phyloP scores from a whole-genome alignment of 495 filamentous ascomycete genomes.

The Friedmanniomyces simplex region DNA sequence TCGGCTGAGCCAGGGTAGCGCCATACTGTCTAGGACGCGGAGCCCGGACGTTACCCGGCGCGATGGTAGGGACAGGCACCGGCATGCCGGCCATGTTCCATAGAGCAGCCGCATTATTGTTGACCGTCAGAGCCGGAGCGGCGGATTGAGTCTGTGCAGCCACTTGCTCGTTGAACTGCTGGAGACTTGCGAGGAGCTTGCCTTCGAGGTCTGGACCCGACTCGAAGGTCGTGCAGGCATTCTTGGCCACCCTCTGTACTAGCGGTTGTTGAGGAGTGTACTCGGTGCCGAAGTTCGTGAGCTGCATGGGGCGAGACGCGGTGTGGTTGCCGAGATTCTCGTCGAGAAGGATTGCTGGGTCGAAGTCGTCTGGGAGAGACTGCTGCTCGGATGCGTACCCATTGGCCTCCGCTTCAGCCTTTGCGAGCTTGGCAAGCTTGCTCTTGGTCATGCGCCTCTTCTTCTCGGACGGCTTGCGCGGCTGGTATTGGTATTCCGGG shows the following conservation, averaged over 20 bases:
- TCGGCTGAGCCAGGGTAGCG: neutral
- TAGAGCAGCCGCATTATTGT: neutral
- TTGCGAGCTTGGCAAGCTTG: constrained; percentile 19
- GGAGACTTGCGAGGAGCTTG: neutral
- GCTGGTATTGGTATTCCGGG: constrained; percentile 41
- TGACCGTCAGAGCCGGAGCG: neutral
- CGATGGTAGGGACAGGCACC: neutral
- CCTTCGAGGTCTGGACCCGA: neutral
- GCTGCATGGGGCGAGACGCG: neutral
- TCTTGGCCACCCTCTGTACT: neutral
- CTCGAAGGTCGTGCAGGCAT: neutral
- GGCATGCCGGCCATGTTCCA: too few relatives aligned
- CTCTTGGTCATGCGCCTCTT: constrained; percentile 24
- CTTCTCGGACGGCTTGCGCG: constrained; percentile 41
- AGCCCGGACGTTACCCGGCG: neutral
- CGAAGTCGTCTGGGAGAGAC: constrained; percentile 2
- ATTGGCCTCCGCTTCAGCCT: constrained; percentile 3
- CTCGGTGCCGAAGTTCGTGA: neutral
- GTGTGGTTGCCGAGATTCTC: neutral
- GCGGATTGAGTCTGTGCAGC: neutral
- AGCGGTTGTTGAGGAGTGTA: too few relatives aligned
- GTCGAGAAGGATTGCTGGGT: neutral
- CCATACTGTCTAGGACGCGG: too few relatives aligned
- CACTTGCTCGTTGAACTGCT: neutral
- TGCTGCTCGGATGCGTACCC: neutral